Conservation (phyloP, 2,329 filamentous ascomycete species). For the Blastomyces gilchristii region DNA sequence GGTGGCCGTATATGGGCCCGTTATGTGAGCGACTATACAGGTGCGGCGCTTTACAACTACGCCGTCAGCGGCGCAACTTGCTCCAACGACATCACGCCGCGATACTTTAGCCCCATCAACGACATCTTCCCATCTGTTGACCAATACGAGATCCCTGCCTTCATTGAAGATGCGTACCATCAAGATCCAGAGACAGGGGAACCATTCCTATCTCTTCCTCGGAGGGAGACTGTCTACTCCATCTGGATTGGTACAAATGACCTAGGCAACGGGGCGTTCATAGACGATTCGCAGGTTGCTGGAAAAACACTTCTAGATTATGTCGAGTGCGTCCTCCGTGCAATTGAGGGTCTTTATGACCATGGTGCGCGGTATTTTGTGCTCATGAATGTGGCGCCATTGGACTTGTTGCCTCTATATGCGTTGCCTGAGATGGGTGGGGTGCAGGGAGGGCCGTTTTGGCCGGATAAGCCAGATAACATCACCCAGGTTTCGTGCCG, state of each 20-base stretch:
- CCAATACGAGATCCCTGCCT: constrained; percentile 48
- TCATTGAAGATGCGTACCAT: constrained; percentile 22
- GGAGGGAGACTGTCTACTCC: constrained; percentile 57
- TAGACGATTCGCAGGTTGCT: constrained; percentile 52
- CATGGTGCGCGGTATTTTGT: constrained; percentile 61
- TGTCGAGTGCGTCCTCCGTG: constrained; percentile 56
- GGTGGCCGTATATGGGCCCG: constrained; percentile 62
- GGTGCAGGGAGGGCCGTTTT: constrained; percentile 37
- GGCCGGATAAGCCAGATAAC: constrained; percentile 41
- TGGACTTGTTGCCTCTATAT: constrained; percentile 60
- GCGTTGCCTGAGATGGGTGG: constrained; percentile 41
- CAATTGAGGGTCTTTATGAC: constrained; percentile 53
- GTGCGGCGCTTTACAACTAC: constrained; percentile 50
- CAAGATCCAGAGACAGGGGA: constrained; percentile 12
- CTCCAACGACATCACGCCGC: constrained; percentile 55
- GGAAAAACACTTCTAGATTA: constrained; percentile 55
- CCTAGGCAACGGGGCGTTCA: constrained; percentile 54
- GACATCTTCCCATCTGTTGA: constrained; percentile 51
- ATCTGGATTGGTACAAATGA: constrained; percentile 81
- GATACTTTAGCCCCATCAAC: constrained; percentile 43
- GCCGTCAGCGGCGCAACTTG: constrained; percentile 64
- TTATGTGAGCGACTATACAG: constrained; percentile 51
- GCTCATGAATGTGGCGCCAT: constrained; percentile 57
- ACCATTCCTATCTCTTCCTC: constrained; percentile 33
- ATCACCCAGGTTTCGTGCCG: constrained; percentile 41